Percentiles rank a stretch among this genome's conserved stretches.
Conservation (phyloP, 345 rosid species). For the Eutrema japonicum region DNA sequence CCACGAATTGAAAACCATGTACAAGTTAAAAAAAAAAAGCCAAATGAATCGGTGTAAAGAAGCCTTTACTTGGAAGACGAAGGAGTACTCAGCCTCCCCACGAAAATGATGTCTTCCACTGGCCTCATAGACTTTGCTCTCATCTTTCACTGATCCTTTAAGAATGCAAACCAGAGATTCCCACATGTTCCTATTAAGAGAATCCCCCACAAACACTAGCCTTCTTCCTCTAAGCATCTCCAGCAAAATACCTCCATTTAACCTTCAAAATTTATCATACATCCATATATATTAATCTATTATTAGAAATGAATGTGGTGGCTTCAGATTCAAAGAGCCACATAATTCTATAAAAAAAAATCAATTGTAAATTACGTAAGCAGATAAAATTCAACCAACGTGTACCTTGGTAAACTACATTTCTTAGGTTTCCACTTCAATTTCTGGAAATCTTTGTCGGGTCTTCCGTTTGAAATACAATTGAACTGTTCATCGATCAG, state of each 20-base stretch:
- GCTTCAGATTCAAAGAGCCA: neutral
- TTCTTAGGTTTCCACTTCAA: constrained; percentile 89
- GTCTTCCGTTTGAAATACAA: constrained; percentile 82
- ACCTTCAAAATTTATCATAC: constrained; percentile 46
- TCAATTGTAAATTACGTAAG: neutral
- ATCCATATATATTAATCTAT: constrained; percentile 1
- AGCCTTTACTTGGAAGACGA: constrained; percentile 64
- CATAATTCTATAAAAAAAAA: neutral
- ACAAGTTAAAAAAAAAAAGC: neutral
- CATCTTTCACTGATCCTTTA: constrained; percentile 62
- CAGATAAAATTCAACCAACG: neutral
- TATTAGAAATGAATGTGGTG: neutral
- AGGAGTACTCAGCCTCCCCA: constrained; percentile 84
- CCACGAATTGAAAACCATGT: neutral
- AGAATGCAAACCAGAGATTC: constrained; percentile 91
- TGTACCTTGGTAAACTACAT: constrained; percentile 85
- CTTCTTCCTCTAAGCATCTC: constrained; percentile 87
- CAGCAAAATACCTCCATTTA: constrained; percentile 67
- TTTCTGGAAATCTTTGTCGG: constrained; percentile 74
- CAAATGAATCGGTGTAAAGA: neutral
- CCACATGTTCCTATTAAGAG: constrained; percentile 97
- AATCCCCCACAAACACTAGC: constrained; percentile 90
- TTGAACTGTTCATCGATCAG: constrained; percentile 85
- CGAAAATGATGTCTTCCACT: constrained; percentile 71
- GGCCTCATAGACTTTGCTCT: constrained; percentile 72